Conservation (phyloP, 176 grass and related monocot genomes). For the Ensete ventricosum region DNA sequence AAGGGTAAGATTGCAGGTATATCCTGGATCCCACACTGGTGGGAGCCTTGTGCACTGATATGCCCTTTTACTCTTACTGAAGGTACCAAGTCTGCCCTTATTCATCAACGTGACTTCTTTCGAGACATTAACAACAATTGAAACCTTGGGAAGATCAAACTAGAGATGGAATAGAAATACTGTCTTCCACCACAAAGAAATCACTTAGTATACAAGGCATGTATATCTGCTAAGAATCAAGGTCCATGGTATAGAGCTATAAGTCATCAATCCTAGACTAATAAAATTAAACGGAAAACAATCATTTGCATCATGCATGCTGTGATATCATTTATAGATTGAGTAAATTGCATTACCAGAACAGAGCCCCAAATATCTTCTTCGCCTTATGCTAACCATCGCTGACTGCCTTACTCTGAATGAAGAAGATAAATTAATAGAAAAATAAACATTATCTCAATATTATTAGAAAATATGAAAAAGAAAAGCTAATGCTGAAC, state of each 20-base stretch:
- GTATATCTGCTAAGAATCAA: not conserved
- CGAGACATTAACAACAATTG: not conserved
- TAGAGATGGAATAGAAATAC: not conserved
- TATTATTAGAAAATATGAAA: too few relatives aligned
- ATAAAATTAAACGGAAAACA: not conserved
- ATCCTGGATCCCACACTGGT: too few relatives aligned
- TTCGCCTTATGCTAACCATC: slow-evolving; percentile 14
- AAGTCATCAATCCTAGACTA: not conserved
- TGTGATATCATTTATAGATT: not conserved
- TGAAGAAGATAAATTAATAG: not conserved
- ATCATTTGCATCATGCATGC: not conserved
- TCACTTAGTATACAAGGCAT: not conserved
- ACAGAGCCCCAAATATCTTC: slow-evolving; percentile 9
- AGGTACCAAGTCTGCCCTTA: not conserved
- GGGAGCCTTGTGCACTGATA: too few relatives aligned
- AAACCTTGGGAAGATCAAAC: not conserved
- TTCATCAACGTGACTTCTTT: not conserved
- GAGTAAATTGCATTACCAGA: not conserved
- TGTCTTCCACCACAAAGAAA: not conserved
- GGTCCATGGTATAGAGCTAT: too few relatives aligned
- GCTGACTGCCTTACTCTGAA: not conserved
- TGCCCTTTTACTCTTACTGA: not conserved
- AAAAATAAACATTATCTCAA: not conserved
- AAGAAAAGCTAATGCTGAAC: too few relatives aligned
- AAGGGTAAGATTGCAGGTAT: too few relatives aligned